phyloP scores from a whole-genome alignment of 371 early-diverging fungal genomes.

The Lichtheimia corymbifera region DNA sequence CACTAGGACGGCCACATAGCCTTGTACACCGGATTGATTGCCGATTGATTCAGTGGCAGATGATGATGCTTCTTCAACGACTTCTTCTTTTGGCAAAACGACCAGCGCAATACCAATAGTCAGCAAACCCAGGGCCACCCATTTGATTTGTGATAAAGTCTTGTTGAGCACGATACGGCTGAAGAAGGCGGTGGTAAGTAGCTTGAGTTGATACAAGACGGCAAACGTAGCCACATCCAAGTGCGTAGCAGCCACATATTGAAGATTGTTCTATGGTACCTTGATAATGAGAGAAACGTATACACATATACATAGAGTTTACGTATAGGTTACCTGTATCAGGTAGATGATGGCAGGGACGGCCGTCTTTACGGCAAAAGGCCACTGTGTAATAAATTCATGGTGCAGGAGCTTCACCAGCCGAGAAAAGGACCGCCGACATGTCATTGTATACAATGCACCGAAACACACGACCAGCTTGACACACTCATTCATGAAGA shows the following conservation, averaged over 20 bases:
- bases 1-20: conserved; percentile 68
- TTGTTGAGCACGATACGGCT: conserved; percentile 79
- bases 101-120: conserved; percentile 90
- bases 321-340: conserved; percentile 62
- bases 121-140: conserved; percentile 81
- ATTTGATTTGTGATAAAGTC: conserved; percentile 69
- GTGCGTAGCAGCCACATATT: conserved; percentile 85
- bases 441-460: conserved; percentile 47
- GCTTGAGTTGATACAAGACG: conserved; percentile 96
- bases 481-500: conserved; percentile 79
- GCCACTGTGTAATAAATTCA: conserved; percentile 46
- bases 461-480: conserved; percentile 73
- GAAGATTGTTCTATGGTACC: conserved; percentile 78
- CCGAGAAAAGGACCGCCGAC: conserved; percentile 27
- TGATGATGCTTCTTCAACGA: neutral
- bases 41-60: conserved; percentile 18
- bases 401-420: conserved; percentile 25
- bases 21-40: conserved; percentile 41
- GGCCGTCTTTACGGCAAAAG: conserved; percentile 58
- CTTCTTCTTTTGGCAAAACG: conserved; percentile 30
- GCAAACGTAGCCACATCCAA: conserved; percentile 95
- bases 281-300: neutral
- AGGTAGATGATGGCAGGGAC: conserved; percentile 90
- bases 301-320: neutral
- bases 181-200: conserved; percentile 93